Evolutionary conservation across 73 alveolate genomes (phyloP), one percentile per base, ranked within the genome.

Genomic region (Paramecium octaurelia): DNA sequence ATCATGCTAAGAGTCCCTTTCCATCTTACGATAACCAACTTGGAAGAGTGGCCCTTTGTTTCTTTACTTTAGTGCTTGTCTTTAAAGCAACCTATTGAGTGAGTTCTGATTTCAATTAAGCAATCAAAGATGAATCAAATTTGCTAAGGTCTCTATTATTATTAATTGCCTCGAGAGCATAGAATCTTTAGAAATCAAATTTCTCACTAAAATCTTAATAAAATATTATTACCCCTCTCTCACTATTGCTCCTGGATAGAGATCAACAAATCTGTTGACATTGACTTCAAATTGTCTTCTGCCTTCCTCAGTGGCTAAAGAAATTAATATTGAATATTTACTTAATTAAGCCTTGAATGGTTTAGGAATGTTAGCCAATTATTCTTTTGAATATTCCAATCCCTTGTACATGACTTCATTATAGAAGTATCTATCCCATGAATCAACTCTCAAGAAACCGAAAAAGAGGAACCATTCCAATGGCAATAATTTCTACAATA

Each of bases 371-470:
- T 58, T 27, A 27, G 71, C 94, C 35, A 42, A 40, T 42, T 89
- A 58, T 71, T 89, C 84, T 64, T 38, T 38, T 31, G 76, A 23
- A 23, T 71, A 58, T 64, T 77, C 48, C 54, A 18, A 44, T 21
- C 69, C 76, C 10, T 89, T 48, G 35, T 68, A 70, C 85, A 70
- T 58, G 7, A 68, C 77, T 71, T 89, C 94, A 54, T 89, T 89
- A 83, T 89, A 89, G 92, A 89, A 89, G 57, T 34, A 89, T 89
- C 94, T 89, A 58, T 89, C 94, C 94, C 94, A 89, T 21, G 94
- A 84, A 21, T 89, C 94, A 44, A 50, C 58, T 40, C 91, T 69
- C 38, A 89, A 89, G 27, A 89, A 7, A 43, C 94, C 94, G 42
- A 29, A 89, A 73, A 38, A 43, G 10, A 50, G 57, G 92, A 89